Evolutionary conservation across 1,284 basidiomycete genomes (phyloP).

Genomic region (Apiotrichum siamense): DNA sequence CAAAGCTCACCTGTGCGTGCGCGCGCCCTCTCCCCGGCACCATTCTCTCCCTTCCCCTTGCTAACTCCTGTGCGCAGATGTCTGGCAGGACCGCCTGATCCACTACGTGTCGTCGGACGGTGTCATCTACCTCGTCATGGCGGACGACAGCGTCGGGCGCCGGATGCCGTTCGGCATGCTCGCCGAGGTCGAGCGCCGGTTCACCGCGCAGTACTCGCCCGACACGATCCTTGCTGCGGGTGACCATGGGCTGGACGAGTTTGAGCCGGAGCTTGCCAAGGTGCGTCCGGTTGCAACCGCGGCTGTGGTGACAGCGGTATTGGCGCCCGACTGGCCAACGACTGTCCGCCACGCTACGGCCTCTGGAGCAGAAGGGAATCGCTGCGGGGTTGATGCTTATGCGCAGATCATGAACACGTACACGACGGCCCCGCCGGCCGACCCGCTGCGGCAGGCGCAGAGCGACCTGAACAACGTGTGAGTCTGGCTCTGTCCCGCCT

Average conservation of each 20-base stretch:
- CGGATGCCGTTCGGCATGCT: slow-evolving; percentile 94
- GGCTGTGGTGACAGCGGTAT: no score
- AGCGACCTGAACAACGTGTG: slow-evolving; percentile 78
- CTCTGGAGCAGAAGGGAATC: no score
- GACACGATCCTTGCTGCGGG: slow-evolving; percentile 48
- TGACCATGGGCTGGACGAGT: slow-evolving; percentile 48
- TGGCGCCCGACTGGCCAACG: no score
- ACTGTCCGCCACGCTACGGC: no score
- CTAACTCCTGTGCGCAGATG: slow-evolving; percentile 50
- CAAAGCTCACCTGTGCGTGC: slow-evolving; percentile 14
- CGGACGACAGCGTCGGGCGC: slow-evolving; percentile 80
- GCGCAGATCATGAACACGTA: slow-evolving; percentile 72
- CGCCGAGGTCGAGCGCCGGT: slow-evolving; percentile 73
- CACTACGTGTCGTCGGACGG: slow-evolving; percentile 88
- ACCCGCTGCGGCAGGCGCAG: slow-evolving; percentile 85
- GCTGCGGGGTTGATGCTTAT: background rate
- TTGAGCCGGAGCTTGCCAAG: slow-evolving; percentile 46
- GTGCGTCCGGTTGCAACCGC: slow-evolving; percentile 47
- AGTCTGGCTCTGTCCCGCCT: no score
- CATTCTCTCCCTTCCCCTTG: no score
- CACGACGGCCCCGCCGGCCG: slow-evolving; percentile 81
- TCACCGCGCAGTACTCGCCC: slow-evolving; percentile 53
- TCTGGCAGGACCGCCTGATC: slow-evolving; percentile 92
- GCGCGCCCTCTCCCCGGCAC: background rate
- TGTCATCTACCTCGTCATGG: slow-evolving; percentile 85